These are phyloP conservation scores for Microstegium vimineum DNA, from an alignment of 176 grass and related monocot genomes.

Conservation along the genomic window DNA sequence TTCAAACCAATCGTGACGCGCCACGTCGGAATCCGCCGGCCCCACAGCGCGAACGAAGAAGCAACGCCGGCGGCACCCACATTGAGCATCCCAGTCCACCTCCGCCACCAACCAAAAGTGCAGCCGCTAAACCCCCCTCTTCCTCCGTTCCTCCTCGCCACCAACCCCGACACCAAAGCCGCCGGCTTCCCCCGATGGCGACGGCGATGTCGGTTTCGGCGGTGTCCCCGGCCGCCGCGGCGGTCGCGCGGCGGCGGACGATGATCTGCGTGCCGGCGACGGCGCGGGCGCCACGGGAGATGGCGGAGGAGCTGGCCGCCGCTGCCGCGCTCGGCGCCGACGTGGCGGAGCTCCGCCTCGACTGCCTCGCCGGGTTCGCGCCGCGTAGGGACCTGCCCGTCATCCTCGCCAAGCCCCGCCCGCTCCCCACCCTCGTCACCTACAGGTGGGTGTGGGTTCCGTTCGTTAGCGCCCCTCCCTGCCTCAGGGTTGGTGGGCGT, in stretches of 20 bases:
- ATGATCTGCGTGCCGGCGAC: conserved; percentile 76
- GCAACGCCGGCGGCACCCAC: not conserved
- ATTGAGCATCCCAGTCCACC: not conserved
- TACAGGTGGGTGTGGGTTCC: conserved; percentile 54
- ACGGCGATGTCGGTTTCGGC: conserved; percentile 40
- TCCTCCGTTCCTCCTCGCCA: not conserved
- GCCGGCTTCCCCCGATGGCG: not conserved
- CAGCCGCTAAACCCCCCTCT: not conserved
- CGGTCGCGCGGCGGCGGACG: conserved; percentile 30
- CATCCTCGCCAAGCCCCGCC: conserved; percentile 60
- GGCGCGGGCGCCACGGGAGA: conserved; percentile 61
- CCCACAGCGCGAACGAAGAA: not conserved
- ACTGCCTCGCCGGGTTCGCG: conserved; percentile 56
- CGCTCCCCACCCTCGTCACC: conserved; percentile 83
- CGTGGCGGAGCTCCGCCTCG: conserved; percentile 81
- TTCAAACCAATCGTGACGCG: not conserved
- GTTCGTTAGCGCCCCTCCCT: not conserved
- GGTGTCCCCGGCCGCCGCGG: conserved; percentile 6
- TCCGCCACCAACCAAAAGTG: not conserved
- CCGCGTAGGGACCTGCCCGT: conserved; percentile 63
- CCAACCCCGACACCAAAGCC: conserved; percentile 8
- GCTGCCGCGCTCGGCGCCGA: conserved; percentile 76
- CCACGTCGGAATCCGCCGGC: not conserved
- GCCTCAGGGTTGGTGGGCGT: not conserved
- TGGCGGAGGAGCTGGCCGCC: conserved; percentile 52